Evolutionary conservation across 331 rosid genomes (phyloP).

Genomic region (Saraca asoca): DNA sequence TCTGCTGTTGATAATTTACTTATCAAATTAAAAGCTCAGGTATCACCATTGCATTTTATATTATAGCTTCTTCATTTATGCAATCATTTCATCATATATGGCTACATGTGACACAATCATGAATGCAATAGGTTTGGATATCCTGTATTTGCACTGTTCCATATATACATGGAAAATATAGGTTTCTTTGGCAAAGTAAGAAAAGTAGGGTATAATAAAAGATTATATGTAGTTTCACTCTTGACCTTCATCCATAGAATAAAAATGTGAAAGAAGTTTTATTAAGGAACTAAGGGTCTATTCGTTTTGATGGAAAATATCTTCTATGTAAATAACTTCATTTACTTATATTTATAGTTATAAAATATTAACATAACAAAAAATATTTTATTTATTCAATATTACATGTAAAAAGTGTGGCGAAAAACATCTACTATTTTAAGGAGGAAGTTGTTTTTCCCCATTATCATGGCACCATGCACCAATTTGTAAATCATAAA

Average conservation of each 20-base stretch:
- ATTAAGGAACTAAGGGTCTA: background rate
- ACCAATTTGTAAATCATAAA: too few relatives aligned
- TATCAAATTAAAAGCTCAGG: conserved; percentile 88
- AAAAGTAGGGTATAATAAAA: background rate
- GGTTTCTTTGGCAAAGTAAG: background rate
- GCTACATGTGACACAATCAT: conserved; percentile 4
- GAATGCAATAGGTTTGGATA: conserved; percentile 14
- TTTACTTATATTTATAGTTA: too few relatives aligned
- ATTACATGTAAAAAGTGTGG: too few relatives aligned
- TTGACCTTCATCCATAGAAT: background rate
- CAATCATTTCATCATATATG: conserved; percentile 14
- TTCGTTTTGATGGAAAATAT: too few relatives aligned
- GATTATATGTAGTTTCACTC: background rate
- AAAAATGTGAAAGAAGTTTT: background rate
- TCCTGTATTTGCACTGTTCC: conserved; percentile 2
- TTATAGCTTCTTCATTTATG: conserved; percentile 14
- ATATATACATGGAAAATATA: conserved; percentile 5
- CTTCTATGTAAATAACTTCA: too few relatives aligned
- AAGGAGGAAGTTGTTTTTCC: too few relatives aligned
- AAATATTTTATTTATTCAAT: too few relatives aligned
- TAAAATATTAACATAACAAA: too few relatives aligned
- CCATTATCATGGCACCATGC: too few relatives aligned
- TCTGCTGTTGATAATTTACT: conserved; percentile 96
- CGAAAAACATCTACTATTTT: too few relatives aligned
- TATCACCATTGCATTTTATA: background rate